Conservation (phyloP, 2,329 filamentous ascomycete species). For the Epichloe brachyelytri region DNA sequence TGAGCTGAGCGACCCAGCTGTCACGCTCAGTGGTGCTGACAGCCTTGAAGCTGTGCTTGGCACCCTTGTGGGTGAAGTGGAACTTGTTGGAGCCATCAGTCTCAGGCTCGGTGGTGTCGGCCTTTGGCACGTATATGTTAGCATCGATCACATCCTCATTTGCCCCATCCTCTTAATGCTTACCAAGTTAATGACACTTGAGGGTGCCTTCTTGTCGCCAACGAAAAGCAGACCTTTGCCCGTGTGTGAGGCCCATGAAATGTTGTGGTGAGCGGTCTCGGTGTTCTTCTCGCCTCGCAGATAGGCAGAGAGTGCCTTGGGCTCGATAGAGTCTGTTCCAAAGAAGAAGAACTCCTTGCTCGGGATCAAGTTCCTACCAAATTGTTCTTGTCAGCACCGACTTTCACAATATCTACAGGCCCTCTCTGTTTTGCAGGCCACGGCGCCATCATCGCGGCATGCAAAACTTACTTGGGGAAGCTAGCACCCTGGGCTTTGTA, state of each 20-base stretch:
- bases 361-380: slow-evolving; percentile 66
- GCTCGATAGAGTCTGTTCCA: slow-evolving; percentile 57
- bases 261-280: slow-evolving; percentile 60
- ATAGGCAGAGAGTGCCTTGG: slow-evolving; percentile 63
- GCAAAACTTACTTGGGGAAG: slow-evolving; percentile 67
- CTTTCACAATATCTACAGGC: fast-evolving
- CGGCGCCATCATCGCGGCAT: background rate
- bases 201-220: slow-evolving; percentile 70
- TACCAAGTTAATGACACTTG: slow-evolving; percentile 78
- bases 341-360: slow-evolving; percentile 93
- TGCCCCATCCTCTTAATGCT: slow-evolving; percentile 17
- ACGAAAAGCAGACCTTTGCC: slow-evolving; percentile 93
- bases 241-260: slow-evolving; percentile 83
- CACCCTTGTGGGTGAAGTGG: slow-evolving; percentile 67
- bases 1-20: slow-evolving; percentile 79
- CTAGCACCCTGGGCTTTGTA: slow-evolving; percentile 78
- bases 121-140: slow-evolving; percentile 21
- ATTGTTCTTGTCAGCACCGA: slow-evolving; percentile 9
- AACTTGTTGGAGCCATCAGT: slow-evolving; percentile 72
- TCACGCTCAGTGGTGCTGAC: slow-evolving; percentile 63
- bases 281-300: slow-evolving; percentile 80
- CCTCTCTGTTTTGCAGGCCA: background rate
- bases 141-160: background rate
- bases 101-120: slow-evolving; percentile 55
- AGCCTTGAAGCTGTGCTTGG: slow-evolving; percentile 94